Evolutionary conservation across 805 yeast genomes (phyloP).

Genomic region (Metschnikowia proteae): DNA sequence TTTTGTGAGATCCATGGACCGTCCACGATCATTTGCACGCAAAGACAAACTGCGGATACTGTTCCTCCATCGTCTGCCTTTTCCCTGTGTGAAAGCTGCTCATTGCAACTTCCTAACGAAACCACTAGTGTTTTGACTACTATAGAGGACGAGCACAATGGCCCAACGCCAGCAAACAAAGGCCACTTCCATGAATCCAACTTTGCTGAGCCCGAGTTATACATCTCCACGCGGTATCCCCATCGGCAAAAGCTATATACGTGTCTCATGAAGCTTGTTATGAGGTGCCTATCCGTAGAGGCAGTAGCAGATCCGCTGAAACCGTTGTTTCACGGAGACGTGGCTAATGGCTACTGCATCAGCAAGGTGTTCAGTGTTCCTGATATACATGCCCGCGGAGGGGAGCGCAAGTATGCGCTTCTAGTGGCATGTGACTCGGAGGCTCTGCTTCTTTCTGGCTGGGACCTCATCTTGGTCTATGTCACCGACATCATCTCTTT

Average conservation of each 20-base stretch:
- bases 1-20: constrained; percentile 83
- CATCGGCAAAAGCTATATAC: constrained; percentile 45
- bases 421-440: constrained; percentile 57
- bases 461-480: constrained; percentile 47
- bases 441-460: constrained; percentile 47
- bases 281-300: constrained; percentile 65
- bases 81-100: constrained; percentile 59
- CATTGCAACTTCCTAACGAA: constrained; percentile 47
- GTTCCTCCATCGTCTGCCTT: constrained; percentile 40
- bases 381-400: constrained; percentile 68
- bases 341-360: constrained; percentile 55
- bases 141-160: constrained; percentile 1
- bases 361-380: constrained; percentile 56
- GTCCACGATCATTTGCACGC: constrained; percentile 60
- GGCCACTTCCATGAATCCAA: constrained; percentile 20
- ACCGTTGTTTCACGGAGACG: constrained; percentile 65
- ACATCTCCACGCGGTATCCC: constrained; percentile 61
- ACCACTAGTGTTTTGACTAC: constrained; percentile 20
- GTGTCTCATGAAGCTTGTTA: constrained; percentile 54
- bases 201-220: constrained; percentile 17
- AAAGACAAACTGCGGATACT: constrained; percentile 28
- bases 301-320: constrained; percentile 54
- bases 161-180: constrained; percentile 31
- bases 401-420: constrained; percentile 63
- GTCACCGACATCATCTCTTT: constrained; percentile 23